Percentiles rank a stretch among this genome's conserved stretches.
Conservation (phyloP, 1,284 basidiomycete species). For the Volvariella surrecta region DNA sequence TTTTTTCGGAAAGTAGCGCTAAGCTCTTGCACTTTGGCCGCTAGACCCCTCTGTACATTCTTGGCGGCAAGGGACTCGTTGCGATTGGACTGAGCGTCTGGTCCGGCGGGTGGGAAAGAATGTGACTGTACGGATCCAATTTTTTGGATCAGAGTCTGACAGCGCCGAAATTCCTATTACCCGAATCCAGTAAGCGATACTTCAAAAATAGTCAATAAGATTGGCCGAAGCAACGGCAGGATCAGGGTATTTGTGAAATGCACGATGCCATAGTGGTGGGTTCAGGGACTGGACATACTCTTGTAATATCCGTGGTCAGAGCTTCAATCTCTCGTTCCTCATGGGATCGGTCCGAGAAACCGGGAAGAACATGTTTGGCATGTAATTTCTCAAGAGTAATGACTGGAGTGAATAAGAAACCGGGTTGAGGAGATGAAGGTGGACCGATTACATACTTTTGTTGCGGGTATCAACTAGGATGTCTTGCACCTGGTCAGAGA, state of each 20-base stretch:
- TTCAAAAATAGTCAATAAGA: background rate
- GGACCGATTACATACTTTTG: constrained; percentile 63
- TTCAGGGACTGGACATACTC: constrained; percentile 36
- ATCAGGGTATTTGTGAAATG: constrained; percentile 13
- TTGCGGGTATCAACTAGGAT: constrained; percentile 59
- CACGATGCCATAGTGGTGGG: constrained; percentile 13
- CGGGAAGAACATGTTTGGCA: constrained; percentile 91
- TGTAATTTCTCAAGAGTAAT: constrained; percentile 84
- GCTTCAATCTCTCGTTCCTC: constrained; percentile 94
- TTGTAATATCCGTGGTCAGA: constrained; percentile 83
- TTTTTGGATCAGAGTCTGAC: constrained; percentile 73
- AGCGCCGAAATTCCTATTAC: constrained; percentile 77
- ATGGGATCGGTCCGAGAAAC: constrained; percentile 87
- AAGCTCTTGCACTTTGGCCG: constrained; percentile 89
- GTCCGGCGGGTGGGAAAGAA: constrained; percentile 39
- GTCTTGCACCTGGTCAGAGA: constrained; percentile 82
- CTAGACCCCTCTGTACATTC: constrained; percentile 96
- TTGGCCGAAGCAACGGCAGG: constrained; percentile 10
- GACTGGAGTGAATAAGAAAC: constrained; percentile 37
- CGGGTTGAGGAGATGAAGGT: constrained; percentile 12
- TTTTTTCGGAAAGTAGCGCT: constrained; percentile 95
- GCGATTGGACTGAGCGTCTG: constrained; percentile 24
- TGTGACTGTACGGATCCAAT: constrained; percentile 44
- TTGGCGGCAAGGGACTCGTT: constrained; percentile 72
- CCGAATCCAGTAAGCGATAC: background rate